Evolutionary conservation across 148 eudicot species (phyloP).

Genomic region (Pouteria glomerata): DNA sequence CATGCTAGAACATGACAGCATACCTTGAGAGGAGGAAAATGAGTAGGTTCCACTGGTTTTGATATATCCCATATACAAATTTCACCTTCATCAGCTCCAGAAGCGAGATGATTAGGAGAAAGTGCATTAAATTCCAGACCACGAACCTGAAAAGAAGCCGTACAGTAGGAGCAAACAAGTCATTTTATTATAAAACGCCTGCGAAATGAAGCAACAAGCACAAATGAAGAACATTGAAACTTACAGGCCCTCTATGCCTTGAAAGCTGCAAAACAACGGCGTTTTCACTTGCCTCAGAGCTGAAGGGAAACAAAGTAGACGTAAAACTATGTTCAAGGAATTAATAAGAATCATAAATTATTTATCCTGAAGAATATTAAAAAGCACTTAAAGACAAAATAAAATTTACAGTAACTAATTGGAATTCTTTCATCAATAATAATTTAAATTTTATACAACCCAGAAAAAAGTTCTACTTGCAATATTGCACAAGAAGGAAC

Average conservation of each 20-base stretch:
- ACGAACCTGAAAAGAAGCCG: constrained; percentile 53
- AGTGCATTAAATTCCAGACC: constrained; percentile 80
- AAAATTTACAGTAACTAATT: not conserved
- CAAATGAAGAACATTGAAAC: constrained; percentile 19
- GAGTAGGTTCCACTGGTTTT: constrained; percentile 58
- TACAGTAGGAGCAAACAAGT: constrained; percentile 1
- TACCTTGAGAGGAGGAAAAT: constrained; percentile 81
- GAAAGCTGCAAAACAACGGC: constrained; percentile 58
- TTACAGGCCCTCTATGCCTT: constrained; percentile 78
- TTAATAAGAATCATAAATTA: not conserved
- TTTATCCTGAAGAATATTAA: not conserved
- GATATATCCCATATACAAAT: constrained; percentile 92
- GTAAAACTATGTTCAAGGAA: not conserved
- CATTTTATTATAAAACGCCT: constrained; percentile 4
- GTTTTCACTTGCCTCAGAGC: constrained; percentile 42
- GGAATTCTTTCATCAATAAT: not conserved
- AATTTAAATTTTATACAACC: not conserved
- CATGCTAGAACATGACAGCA: constrained; percentile 1
- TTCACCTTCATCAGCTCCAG: constrained; percentile 99
- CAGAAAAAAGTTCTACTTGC: not conserved
- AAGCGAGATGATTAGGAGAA: constrained; percentile 70
- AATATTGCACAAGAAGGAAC: not conserved
- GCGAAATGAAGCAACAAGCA: constrained; percentile 4
- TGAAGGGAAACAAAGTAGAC: constrained; percentile 20
- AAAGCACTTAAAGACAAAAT: not conserved